Base-by-base conservation (phyloP, 129 eudicot species). In the Centaurea solstitialis region DNA sequence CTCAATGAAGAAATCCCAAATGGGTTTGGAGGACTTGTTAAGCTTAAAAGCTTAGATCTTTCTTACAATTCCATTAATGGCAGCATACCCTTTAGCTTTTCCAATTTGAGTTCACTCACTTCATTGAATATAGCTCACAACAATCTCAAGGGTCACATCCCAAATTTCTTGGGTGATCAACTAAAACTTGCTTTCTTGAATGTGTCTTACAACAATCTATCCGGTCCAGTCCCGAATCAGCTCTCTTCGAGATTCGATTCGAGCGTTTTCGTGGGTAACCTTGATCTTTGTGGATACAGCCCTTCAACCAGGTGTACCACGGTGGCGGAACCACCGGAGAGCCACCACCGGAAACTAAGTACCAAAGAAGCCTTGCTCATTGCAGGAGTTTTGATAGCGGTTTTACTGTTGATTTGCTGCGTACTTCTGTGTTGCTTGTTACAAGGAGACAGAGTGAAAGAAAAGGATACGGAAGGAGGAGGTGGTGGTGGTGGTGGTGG, bases 121-220 rank as follows among this genome's bases (percentile, higher is more conserved):
- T 70, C 76, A 13, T 81, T 90, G 72, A 86, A 86, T 69, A 57
- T 90, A 61, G 81, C 98, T 65, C 82, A 87, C 41, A 93, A 93
- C 75, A 88, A 79, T 40, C 43, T 93, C 66, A 84, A 40, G 83
- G 96, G 92, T 26, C 90, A 83, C 82, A 93, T 93, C 57, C 97
- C 98, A 26, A 68, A 20, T 47, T 87, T 94, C 72, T 76, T 93
- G 18, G 87, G 90, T 72, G 85, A 80, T 68, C 83, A 89, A 18
- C 80, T 91, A 59, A 91, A 74, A 82, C 93, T 93, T 41, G 66
- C 78, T 22, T 83, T 83, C 68, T 93, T 93, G 59, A 93, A 93
- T 81, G 94, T 91, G 41, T 93, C 98, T n/a, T 89, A 91, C 66
- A 91, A 93, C 79, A 86, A 91, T 62, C 90, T 93, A 30, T 93